Percentiles rank a stretch among this genome's conserved stretches.
These are phyloP conservation scores for Bothriochloa decipiens DNA, from an alignment of 176 grass and related monocot species.

Conservation along the genomic window DNA sequence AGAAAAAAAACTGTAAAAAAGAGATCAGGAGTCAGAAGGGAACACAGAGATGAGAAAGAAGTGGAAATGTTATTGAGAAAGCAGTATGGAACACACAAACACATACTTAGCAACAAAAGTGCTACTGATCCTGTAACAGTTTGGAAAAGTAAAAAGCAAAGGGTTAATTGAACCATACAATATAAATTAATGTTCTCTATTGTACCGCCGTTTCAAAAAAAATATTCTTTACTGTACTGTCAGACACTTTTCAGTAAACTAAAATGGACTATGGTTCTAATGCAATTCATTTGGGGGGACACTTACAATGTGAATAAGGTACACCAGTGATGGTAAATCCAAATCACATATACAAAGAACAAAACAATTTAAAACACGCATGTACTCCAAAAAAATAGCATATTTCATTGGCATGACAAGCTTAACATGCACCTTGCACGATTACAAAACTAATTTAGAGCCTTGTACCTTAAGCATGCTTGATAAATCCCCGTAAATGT, in stretches of 20 bases:
- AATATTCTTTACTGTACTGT: neutral
- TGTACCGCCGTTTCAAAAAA: neutral
- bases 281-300: neutral
- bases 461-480: conserved; percentile 88
- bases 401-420: conserved; percentile 16
- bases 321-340: neutral
- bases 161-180: conserved; percentile 23
- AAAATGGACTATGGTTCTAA: conserved; percentile 5
- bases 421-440: neutral
- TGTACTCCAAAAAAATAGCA: neutral
- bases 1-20: neutral
- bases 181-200: neutral
- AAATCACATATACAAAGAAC: neutral
- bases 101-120: neutral
- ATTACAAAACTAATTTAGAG: conserved; percentile 23
- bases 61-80: conserved; percentile 3
- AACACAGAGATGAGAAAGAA: neutral
- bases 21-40: neutral
- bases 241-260: neutral
- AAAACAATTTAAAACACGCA: neutral
- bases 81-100: neutral
- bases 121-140: neutral
- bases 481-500: conserved; percentile 83
- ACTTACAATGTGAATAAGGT: neutral
- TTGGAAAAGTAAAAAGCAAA: conserved; percentile 14